phyloP scores from a whole-genome alignment of 2,329 filamentous ascomycete species.

The Camptophora hylomeconis region DNA sequence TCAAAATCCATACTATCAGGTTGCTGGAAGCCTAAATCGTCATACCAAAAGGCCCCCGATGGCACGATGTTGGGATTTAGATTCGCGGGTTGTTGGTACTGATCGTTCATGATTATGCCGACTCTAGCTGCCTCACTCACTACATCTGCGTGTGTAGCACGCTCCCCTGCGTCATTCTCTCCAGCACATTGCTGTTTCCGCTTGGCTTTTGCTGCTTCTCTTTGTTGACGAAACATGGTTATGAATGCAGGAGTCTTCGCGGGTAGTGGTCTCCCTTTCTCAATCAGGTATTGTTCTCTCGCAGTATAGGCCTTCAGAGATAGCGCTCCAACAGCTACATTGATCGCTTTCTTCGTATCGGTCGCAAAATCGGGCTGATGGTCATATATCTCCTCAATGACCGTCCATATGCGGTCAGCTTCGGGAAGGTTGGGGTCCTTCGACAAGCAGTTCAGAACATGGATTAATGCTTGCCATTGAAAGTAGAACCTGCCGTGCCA shows the following conservation, averaged over 20 bases:
- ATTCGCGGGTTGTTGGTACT: slow-evolving; percentile 1
- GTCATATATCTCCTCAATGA: slow-evolving; percentile 31
- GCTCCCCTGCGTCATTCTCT: not conserved
- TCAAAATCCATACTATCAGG: too few species aligned
- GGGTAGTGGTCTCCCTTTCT: slow-evolving; percentile 8
- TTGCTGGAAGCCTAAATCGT: too few species aligned
- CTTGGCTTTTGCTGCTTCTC: slow-evolving; percentile 3
- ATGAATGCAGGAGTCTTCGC: slow-evolving; percentile 14
- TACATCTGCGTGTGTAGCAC: not conserved
- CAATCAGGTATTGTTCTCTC: slow-evolving; percentile 9
- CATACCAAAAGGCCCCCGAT: too few species aligned
- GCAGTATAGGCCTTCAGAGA: slow-evolving; percentile 33
- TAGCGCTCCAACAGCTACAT: slow-evolving; percentile 30
- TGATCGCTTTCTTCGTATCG: slow-evolving; percentile 25
- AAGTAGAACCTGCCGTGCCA: slow-evolving; percentile 38
- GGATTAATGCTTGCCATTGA: slow-evolving; percentile 40
- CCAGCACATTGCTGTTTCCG: not conserved
- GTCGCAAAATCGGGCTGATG: slow-evolving; percentile 29
- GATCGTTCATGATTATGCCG: not conserved
- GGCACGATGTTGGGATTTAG: not conserved
- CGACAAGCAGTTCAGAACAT: slow-evolving; percentile 32
- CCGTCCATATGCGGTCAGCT: slow-evolving; percentile 29
- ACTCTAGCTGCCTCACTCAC: not conserved
- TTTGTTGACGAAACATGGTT: slow-evolving; percentile 11
- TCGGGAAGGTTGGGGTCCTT: slow-evolving; percentile 25